phyloP scores from a whole-genome alignment of 2,329 filamentous ascomycete species.

The Cercospora brassicicola region DNA sequence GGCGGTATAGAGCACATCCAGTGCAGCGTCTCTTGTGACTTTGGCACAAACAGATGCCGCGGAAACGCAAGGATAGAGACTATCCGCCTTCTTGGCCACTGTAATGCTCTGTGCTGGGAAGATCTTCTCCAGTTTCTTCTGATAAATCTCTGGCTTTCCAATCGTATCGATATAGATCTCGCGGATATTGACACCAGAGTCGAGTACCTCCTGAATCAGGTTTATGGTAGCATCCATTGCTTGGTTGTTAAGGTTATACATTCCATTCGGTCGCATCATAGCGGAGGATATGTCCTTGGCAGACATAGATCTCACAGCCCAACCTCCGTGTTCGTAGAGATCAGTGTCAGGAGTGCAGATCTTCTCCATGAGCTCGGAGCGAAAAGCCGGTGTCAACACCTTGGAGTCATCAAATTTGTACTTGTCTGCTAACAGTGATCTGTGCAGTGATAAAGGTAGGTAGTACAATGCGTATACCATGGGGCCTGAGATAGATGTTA shows the following conservation, averaged over 20 bases:
- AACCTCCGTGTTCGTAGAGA: conserved; percentile 69
- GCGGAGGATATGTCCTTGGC: conserved; percentile 77
- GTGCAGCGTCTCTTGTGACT: conserved; percentile 85
- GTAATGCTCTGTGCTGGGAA: conserved; percentile 67
- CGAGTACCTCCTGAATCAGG: conserved; percentile 75
- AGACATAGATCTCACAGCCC: conserved; percentile 78
- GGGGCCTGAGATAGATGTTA: conserved; percentile 46
- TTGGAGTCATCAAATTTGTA: conserved; percentile 96
- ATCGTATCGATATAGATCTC: conserved; percentile 97
- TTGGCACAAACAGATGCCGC: conserved; percentile 94
- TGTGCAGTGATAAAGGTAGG: conserved; percentile 62
- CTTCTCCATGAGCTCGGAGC: conserved; percentile 67
- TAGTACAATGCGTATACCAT: conserved; percentile 74
- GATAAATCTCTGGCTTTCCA: conserved; percentile 77
- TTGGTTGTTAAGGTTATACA: conserved; percentile 93
- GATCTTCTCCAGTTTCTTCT: conserved; percentile 76
- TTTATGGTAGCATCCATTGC: conserved; percentile 88
- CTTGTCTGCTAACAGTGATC: conserved; percentile 71
- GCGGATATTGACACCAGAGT: conserved; percentile 73
- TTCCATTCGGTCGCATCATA: conserved; percentile 65
- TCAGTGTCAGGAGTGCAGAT: conserved; percentile 67
- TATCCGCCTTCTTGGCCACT: conserved; percentile 75
- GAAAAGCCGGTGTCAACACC: conserved; percentile 77
- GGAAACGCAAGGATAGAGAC: conserved; percentile 86
- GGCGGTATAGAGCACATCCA: conserved; percentile 72